phyloP scores from a whole-genome alignment of 306 rosid genomes.

The Rosa rugosa region DNA sequence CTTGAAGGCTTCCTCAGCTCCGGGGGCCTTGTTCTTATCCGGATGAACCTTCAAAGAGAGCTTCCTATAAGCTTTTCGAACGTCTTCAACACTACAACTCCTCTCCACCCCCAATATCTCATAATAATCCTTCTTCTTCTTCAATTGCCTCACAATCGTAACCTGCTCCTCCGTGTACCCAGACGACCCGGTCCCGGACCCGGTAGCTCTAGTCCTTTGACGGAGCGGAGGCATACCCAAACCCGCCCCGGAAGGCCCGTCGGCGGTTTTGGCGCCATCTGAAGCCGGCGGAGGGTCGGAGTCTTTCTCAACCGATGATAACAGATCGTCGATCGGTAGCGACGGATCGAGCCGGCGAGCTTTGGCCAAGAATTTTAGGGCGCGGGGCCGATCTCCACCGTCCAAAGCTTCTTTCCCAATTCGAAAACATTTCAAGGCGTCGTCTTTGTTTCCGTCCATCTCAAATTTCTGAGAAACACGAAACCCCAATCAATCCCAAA shows the following conservation, averaged over 20 bases:
- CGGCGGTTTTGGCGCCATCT: slow-evolving; percentile 24
- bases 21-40: slow-evolving; percentile 89
- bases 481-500: slow-evolving; percentile 24
- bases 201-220: slow-evolving; percentile 40
- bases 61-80: slow-evolving; percentile 76
- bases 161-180: slow-evolving; percentile 68
- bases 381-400: slow-evolving; percentile 70
- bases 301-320: slow-evolving; percentile 40
- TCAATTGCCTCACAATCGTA: slow-evolving; percentile 59
- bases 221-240: slow-evolving; percentile 65
- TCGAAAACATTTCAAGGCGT: slow-evolving; percentile 73
- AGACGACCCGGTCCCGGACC: slow-evolving; percentile 27
- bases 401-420: slow-evolving; percentile 73
- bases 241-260: slow-evolving; percentile 33
- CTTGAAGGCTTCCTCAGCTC: slow-evolving; percentile 91
- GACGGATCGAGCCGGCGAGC: slow-evolving; percentile 90
- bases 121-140: slow-evolving; percentile 79
- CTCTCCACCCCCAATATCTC: slow-evolving; percentile 88
- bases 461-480: slow-evolving; percentile 3
- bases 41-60: slow-evolving; percentile 95
- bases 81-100: slow-evolving; percentile 78
- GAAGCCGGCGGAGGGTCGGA: slow-evolving; percentile 33
- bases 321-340: slow-evolving; percentile 64
- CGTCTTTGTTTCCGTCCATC: slow-evolving; percentile 97
- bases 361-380: slow-evolving; percentile 67